Base-by-base conservation (phyloP, 2,329 filamentous ascomycete genomes). In the Arthrobotrys entomopaga region DNA sequence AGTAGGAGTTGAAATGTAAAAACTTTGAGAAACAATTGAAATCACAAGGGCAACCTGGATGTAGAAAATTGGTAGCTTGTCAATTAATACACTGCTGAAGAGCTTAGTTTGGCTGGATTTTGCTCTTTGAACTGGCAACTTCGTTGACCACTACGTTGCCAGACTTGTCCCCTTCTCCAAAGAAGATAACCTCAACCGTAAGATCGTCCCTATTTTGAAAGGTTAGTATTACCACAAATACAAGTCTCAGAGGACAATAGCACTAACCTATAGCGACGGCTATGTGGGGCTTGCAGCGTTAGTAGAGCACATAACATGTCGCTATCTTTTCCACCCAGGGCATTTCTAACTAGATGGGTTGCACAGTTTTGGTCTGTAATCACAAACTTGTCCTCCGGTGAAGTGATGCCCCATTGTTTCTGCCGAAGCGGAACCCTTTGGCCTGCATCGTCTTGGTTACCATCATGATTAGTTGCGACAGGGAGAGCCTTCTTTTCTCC, bases 111-210 rank as follows among this genome's bases (percentile, higher is more conserved):
- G 26, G 49, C 13, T 74, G 63, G n/a, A 48, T 65, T 19, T 74
- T 74, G 53, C 73, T 76, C 81, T 83, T 81, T 58, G 83, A 83
- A 90, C 91, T 96, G 1, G 95, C 95, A 79, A 97, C 94, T 77
- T 90, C 85, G 82, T 98, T 99, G 69, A 96, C 81, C 3, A 90
- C 87, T 3, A 98, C 90, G 76, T 90, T 89, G 40, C 93, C 93
- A 29, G 86, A 90, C 80, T 89, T 89, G 61, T 89, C 84, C 49
- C 77, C 80, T 78, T 96, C 88, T 73, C 95, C 95, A 79, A 99
- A 99, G 86, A 99, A 99, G 80, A 99, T 96, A 75, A 99, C 95
- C 82, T 99, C 92, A 15, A 99, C 94, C 0, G 95, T 99, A 76
- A 99, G 84, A 81, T 99, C 95, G 80, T 99, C 95, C 78, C 92